phyloP scores from a whole-genome alignment of 768 basidiomycete genomes.

The Suillus luteus region DNA sequence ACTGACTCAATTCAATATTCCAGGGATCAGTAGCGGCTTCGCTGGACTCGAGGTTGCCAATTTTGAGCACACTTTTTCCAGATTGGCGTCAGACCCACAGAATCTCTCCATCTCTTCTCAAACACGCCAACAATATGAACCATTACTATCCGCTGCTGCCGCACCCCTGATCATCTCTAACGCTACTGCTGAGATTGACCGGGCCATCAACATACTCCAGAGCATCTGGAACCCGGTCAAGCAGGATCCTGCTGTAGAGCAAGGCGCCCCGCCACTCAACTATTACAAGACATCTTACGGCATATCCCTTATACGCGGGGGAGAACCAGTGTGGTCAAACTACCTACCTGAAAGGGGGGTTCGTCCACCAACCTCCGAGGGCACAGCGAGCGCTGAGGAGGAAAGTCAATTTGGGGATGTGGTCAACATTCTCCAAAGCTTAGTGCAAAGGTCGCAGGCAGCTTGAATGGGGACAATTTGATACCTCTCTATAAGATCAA shows the following conservation, averaged over 20 bases:
- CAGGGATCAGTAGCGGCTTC: slow-evolving; percentile 5
- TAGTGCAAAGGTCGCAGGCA: slow-evolving; percentile 30
- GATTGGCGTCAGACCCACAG: neutral
- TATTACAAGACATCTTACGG: slow-evolving; percentile 6
- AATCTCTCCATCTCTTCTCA: neutral
- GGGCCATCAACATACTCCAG: neutral
- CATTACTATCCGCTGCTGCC: neutral
- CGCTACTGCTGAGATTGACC: neutral
- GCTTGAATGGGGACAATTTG: slow-evolving; percentile 6
- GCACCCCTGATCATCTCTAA: neutral
- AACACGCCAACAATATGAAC: slow-evolving; percentile 2
- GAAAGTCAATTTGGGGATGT: slow-evolving; percentile 71
- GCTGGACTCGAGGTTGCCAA: slow-evolving; percentile 5
- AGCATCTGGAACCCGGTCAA: neutral
- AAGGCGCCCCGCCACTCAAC: slow-evolving; percentile 5
- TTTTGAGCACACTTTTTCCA: slow-evolving; percentile 6
- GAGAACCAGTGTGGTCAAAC: slow-evolving; percentile 7
- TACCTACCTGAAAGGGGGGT: slow-evolving; percentile 56
- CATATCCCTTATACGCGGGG: neutral
- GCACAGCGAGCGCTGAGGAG: slow-evolving; percentile 57
- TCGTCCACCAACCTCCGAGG: slow-evolving; percentile 36
- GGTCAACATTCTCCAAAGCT: slow-evolving; percentile 61
- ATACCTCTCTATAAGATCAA: neutral
- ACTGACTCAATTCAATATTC: neutral
- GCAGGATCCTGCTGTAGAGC: neutral